Evolutionary conservation across 2,329 filamentous ascomycete species (phyloP), one percentile per base, ranked within the genome.

Genomic region (Cordyceps farinosa): DNA sequence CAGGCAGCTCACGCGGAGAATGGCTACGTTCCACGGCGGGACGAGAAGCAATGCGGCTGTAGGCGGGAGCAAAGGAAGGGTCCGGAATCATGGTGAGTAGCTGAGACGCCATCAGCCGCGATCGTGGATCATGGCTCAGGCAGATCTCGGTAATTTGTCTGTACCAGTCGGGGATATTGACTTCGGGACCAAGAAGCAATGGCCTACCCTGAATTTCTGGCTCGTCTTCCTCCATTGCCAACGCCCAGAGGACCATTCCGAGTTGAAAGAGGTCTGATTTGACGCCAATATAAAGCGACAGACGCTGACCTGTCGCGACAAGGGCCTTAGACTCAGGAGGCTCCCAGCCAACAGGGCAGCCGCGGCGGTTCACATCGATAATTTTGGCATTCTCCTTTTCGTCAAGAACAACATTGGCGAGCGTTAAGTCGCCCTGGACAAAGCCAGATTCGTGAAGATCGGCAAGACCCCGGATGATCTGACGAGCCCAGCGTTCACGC

Each of bases 311-410:
- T 74, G 88, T 93, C 67, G 94, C 88, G 65, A 98, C 92, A 62
- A 98, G 86, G 6, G 86, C 84, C 17, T 88, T 89, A 62, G 96
- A 90, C 76, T 99, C 95, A 5, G 95, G 95, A 3, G 95, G 93
- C 69, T 99, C 95, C 95, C 95, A 99, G 30, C 94, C 94, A 5
- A 98, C 91, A 0, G 95, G 95, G 70, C 95, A 99, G n/a, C 95
- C 95, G 69, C 95, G 84, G 62, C 95, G 85, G 77, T 99, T 99
- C 78, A 99, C 97, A 75, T 99, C 95, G 72, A 99, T 99, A 68
- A 99, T 98, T 71, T 96, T 94, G 9, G 94, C 95, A 71, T 97
- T 84, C 71, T 92, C 88, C 50, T 90, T 78, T 13, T 84, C 82
- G 74, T 98, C 92, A 70, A 99, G 90, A 65, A 99, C 95, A 67